Base-by-base conservation (phyloP, 2,329 filamentous ascomycete species). In the Sclerotinia sclerotiorum region DNA sequence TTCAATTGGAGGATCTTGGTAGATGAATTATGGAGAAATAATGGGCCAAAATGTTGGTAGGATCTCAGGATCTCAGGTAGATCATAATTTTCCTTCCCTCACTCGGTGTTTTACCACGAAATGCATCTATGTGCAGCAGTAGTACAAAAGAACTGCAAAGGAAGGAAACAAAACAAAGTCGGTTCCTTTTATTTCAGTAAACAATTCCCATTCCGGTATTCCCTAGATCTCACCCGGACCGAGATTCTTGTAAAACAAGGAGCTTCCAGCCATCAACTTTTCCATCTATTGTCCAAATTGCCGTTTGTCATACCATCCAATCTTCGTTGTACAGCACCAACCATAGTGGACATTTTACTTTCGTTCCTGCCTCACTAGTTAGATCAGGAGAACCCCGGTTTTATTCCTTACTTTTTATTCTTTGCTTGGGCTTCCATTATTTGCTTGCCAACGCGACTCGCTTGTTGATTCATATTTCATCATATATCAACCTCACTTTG, bases 401-500 rank as follows among this genome's bases (percentile, higher is more conserved):
- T 61, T 48, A 32, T 61, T 62, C n/a, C 39, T 17, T 56, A 13
- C 35, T 39, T 39, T 51, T 35, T 24, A 39, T 62, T 35, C 58
- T 51, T 62, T 58, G 21, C 29, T 62, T 24, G 46, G 35, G 44
- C 29, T 62, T 62, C 39, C 13, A 21, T 24, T 57, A 21, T 24
- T 57, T 57, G 8, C n/a, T 62, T 39, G 29, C 29, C 17, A 51
- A 29, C 35, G 51, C 51, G 15, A 56, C 48, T 49, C 52, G 42
- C 42, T 58, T 58, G 52, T 66, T 35, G 63, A 48, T 57, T 58
- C 15, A 60, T 46, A 58, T 49, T 35, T 65, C 52, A 58, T 65
- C 63, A 65, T 65, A 58, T 65, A 44, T 65, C 63, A 46, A 67
- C 49, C 52, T 46, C 35, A 32, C 65, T 42, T 62, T 15, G 35